Evolutionary conservation across 2,329 filamentous ascomycete species (phyloP).

Genomic region (Triangularia verruculosa): DNA sequence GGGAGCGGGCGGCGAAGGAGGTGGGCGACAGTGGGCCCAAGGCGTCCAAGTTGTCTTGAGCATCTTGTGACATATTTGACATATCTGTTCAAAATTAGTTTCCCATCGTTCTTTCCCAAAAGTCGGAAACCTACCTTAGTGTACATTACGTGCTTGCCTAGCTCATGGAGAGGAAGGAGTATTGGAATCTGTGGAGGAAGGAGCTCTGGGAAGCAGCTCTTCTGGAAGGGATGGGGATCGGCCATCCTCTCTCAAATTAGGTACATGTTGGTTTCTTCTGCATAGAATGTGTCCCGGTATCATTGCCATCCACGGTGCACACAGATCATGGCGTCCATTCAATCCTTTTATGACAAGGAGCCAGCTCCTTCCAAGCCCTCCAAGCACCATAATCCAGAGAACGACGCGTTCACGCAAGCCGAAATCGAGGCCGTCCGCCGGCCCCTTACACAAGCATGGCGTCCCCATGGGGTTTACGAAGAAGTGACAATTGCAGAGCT

Average conservation of each 20-base stretch:
- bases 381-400: conserved; percentile 27
- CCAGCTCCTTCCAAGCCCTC: conserved; percentile 1
- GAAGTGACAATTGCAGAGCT: conserved; percentile 46
- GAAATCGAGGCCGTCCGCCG: conserved; percentile 42
- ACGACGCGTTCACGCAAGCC: conserved; percentile 39
- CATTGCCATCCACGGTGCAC: too few species aligned
- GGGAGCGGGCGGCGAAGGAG: conserved; percentile 56
- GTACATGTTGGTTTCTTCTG: not conserved
- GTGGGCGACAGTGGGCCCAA: conserved; percentile 41
- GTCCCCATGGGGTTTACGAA: conserved; percentile 46
- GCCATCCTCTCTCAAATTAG: not conserved
- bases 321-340: conserved; percentile 29
- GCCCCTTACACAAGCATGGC: conserved; percentile 38
- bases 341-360: conserved; percentile 36
- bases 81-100: not conserved
- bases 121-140: not conserved
- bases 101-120: not conserved
- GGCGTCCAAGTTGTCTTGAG: conserved; percentile 26
- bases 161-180: not conserved
- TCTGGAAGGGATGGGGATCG: not conserved
- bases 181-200: not conserved
- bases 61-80: not conserved
- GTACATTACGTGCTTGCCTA: not conserved
- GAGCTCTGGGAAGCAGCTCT: not conserved
- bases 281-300: too few species aligned